Percentiles rank a stretch among this genome's conserved stretches.
These are phyloP conservation scores for Echium plantagineum DNA, from an alignment of 257 asterid genomes.

Conservation along the genomic window DNA sequence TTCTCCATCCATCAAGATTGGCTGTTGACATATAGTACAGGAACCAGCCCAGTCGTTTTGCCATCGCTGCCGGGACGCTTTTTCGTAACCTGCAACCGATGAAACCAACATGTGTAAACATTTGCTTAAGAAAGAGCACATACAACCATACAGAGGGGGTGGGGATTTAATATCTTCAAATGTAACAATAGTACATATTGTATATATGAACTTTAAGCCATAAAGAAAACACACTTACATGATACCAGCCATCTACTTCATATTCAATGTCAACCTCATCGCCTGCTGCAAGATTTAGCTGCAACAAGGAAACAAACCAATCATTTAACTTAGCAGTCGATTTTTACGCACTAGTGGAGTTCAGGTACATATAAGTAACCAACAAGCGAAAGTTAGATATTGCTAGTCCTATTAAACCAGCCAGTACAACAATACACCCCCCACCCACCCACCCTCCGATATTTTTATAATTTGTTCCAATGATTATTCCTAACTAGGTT, in stretches of 20 bases:
- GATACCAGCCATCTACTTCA: constrained; percentile 99
- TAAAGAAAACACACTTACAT: constrained; percentile 45
- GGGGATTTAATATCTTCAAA: background rate
- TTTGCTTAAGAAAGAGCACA: background rate
- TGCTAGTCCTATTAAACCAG: no score
- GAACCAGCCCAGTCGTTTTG: constrained; percentile 94
- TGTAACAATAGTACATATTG: background rate
- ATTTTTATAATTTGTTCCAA: no score
- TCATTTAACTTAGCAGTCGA: background rate
- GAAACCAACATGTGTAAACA: constrained; percentile 1
- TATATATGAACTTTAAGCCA: no score
- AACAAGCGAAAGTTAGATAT: no score
- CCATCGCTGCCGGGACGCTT: constrained; percentile 96
- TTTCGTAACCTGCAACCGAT: constrained; percentile 72
- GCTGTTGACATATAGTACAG: constrained; percentile 75
- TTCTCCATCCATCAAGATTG: constrained; percentile 34
- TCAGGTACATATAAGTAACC: background rate
- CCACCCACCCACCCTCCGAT: no score
- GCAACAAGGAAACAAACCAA: constrained; percentile 22
- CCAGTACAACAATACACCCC: no score
- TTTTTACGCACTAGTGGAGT: background rate
- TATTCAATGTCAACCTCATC: constrained; percentile 90
- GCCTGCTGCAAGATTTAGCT: constrained; percentile 87
- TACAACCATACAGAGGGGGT: background rate
- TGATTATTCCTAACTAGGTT: no score